Evolutionary conservation across 495 filamentous ascomycete species (phyloP).

Genomic region (Entonaema liquescens): DNA sequence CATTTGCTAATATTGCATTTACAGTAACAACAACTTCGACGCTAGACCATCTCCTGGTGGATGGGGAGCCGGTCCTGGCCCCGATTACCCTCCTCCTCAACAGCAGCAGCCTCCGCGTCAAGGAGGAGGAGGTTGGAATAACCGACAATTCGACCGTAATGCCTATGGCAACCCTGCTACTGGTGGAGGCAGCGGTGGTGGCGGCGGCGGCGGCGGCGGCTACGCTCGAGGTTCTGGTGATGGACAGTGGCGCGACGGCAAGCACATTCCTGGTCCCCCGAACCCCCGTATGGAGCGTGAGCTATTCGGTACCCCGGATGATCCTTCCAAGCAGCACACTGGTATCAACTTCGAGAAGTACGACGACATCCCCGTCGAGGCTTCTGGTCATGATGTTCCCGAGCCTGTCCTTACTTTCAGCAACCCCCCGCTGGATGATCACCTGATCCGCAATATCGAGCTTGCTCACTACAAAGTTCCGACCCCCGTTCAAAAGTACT

Average conservation of each 20-base stretch:
- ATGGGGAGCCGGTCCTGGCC: conserved; percentile 35
- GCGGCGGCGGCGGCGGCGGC: conserved; percentile 61
- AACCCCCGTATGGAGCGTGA: conserved; percentile 93
- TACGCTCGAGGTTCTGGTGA: conserved; percentile 84
- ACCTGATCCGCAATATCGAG: conserved; percentile 89
- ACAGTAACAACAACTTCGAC: conserved; percentile 56
- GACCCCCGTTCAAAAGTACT: conserved; percentile 98
- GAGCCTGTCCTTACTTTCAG: conserved; percentile 90
- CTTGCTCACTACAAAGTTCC: conserved; percentile 92
- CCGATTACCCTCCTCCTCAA: conserved; percentile 42
- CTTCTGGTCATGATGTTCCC: conserved; percentile 91
- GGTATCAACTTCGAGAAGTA: conserved; percentile 99
- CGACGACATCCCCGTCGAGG: conserved; percentile 98
- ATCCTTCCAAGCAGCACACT: conserved; percentile 91
- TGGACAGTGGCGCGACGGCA: conserved; percentile 94
- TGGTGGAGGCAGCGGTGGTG: conserved; percentile 53
- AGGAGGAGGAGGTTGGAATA: conserved; percentile 45
- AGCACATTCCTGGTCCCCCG: conserved; percentile 88
- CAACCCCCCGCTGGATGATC: conserved; percentile 92
- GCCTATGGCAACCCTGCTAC: conserved; percentile 78
- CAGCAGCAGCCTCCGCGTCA: conserved; percentile 34
- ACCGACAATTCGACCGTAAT: conserved; percentile 60
- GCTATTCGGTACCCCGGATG: conserved; percentile 92
- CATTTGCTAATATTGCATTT: conserved; percentile 31
- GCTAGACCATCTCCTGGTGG: conserved; percentile 50